These are phyloP conservation scores for Aspergillus alliaceus DNA, from an alignment of 2,329 filamentous ascomycete species.

Conservation along the genomic window DNA sequence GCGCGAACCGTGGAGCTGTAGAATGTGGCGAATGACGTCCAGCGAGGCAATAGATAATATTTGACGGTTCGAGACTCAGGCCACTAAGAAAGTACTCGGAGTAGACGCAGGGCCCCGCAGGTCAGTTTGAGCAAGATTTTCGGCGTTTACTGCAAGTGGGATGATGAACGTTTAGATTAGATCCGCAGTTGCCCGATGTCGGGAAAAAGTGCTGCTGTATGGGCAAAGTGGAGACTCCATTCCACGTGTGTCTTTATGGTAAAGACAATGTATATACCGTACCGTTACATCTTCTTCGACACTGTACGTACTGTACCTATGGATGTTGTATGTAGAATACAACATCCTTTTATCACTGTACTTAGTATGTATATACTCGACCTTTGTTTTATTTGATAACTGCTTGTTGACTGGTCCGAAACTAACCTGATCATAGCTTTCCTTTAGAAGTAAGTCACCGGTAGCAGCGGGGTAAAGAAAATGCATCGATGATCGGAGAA, in stretches of 20 bases:
- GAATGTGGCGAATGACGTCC: too few species aligned
- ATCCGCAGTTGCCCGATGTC: constrained; percentile 26
- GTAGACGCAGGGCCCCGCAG: constrained; percentile 3
- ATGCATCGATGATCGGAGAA: too few species aligned
- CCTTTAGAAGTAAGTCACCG: not conserved
- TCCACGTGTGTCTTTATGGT: not conserved
- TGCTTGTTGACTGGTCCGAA: not conserved
- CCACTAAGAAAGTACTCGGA: not conserved
- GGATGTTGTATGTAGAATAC: too few species aligned
- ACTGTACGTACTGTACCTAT: not conserved
- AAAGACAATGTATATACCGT: not conserved
- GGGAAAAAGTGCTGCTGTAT: constrained; percentile 6
- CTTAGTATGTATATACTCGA: too few species aligned
- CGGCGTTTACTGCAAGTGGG: constrained; percentile 10
- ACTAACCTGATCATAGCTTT: too few species aligned
- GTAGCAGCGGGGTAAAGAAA: not conserved
- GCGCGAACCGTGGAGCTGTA: too few species aligned
- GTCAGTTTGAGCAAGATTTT: constrained; percentile 4
- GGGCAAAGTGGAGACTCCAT: not conserved
- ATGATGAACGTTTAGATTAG: constrained; percentile 20
- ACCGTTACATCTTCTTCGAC: not conserved
- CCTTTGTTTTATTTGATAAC: too few species aligned
- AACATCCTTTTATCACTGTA: too few species aligned
- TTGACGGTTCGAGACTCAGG: not conserved
- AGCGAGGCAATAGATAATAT: too few species aligned